Evolutionary conservation across 1,284 basidiomycete genomes (phyloP), one percentile per base, ranked within the genome.

Genomic region (Microbotryum scabiosae): DNA sequence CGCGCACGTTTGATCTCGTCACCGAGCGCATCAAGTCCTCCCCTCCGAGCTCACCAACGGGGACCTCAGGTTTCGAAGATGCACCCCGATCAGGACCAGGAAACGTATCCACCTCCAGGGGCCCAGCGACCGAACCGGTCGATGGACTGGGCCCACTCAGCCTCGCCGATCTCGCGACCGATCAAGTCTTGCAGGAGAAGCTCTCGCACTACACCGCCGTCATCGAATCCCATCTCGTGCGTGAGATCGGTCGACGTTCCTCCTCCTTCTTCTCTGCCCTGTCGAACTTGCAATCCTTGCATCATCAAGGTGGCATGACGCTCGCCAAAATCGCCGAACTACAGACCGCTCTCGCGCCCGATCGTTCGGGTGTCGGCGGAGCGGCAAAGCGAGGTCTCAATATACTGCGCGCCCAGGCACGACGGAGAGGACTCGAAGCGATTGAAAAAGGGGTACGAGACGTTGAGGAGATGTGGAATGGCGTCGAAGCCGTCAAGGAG

Each of bases 261-360:
- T 84, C 88, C 0, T 91, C 90, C 3, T 98, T 99, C 82, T 99
- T 98, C 73, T 88, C 92, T 1, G 96, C 94, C 1, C 82, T 99
- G 25, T 84, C 90, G 10, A 97, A 97, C 73, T 80, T 98, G 14
- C 89, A 97, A 72, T 87, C 91, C 66, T 82, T 98, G 6, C 88
- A 91, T 71, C 84, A 87, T 6, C 90, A 97, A 73, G 92, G 90
- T 0, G 82, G 85, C 43, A 83, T 85, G 32, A 94, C 92, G 70
- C 79, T 97, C 5, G 76, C 79, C 26, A 84, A 88, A 57, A 90
- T 97, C 64, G 78, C 81, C 5, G 78, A 83, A 30, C 80, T 98
- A 12, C 86, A 88, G 41, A 73, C 75, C 0, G 82, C 89, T 63
- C 79, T 97, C 6, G n/a, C 23, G 2, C 23, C 5, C 43, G 30